phyloP scores from a whole-genome alignment of 1,139 yeast genomes.

The Yamadazyma buinensis region DNA sequence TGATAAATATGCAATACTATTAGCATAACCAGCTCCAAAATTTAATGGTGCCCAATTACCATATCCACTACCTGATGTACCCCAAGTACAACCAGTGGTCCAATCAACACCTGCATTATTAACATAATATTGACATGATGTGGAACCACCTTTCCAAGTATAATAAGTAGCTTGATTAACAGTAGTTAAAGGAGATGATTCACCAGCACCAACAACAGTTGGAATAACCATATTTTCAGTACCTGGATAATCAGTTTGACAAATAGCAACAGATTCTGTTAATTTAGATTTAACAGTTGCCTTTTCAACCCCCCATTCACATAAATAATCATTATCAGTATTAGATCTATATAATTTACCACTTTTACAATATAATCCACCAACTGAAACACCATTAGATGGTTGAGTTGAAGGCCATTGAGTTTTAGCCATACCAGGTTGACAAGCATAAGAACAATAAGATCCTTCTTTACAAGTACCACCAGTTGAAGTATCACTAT shows the following conservation, averaged over 20 bases:
- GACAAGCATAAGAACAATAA: constrained; percentile 84
- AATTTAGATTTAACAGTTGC: constrained; percentile 60
- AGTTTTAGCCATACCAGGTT: constrained; percentile 87
- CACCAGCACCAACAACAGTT: constrained; percentile 62
- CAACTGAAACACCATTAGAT: constrained; percentile 69
- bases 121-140: constrained; percentile 78
- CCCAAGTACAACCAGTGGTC: constrained; percentile 78
- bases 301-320: constrained; percentile 71
- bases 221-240: constrained; percentile 85
- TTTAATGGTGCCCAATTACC: constrained; percentile 87
- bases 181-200: constrained; percentile 55
- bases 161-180: constrained; percentile 62
- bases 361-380: constrained; percentile 68
- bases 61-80: constrained; percentile 55
- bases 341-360: constrained; percentile 71
- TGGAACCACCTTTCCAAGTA: constrained; percentile 60
- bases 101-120: constrained; percentile 75
- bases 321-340: constrained; percentile 54
- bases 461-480: constrained; percentile 68
- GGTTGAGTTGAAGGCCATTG: constrained; percentile 82
- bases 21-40: constrained; percentile 68
- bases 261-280: constrained; percentile 59
- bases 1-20: constrained; percentile 65
- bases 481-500: constrained; percentile 60
- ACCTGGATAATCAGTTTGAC: constrained; percentile 89